Evolutionary conservation across 805 yeast species (phyloP).

Genomic region (Schwanniomyces occidentalis): DNA sequence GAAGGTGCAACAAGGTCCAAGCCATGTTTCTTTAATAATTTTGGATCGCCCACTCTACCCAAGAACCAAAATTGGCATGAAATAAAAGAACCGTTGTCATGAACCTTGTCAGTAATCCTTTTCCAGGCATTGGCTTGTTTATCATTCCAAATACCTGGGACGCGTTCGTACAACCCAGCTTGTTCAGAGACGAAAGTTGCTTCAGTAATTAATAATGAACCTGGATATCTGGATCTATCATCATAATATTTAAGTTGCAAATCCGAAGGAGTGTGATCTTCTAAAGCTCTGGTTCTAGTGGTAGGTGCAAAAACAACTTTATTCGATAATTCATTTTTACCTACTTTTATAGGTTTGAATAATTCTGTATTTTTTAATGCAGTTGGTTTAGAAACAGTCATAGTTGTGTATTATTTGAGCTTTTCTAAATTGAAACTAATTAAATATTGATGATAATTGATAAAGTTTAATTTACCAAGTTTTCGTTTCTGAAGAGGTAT

Average conservation of each 20-base stretch:
- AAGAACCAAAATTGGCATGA: constrained; percentile 55
- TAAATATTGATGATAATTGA: too few species aligned
- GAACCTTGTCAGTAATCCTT: constrained; percentile 46
- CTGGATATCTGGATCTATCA: constrained; percentile 31
- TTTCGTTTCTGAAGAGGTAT: too few species aligned
- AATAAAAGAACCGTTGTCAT: constrained; percentile 40
- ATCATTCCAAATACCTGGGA: constrained; percentile 52
- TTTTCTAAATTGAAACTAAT: too few species aligned
- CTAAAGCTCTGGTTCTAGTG: constrained; percentile 24
- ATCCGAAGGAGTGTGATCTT: constrained; percentile 28
- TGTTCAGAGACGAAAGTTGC: constrained; percentile 29
- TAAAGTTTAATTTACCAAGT: too few species aligned
- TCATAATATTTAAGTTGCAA: constrained; percentile 27
- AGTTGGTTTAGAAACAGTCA: neutral
- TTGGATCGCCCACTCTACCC: constrained; percentile 42
- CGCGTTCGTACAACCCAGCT: constrained; percentile 40
- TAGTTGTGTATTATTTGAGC: too few species aligned
- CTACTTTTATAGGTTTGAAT: constrained; percentile 37
- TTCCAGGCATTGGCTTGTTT: constrained; percentile 52
- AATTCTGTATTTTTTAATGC: constrained; percentile 12
- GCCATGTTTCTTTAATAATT: constrained; percentile 21
- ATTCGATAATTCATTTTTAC: constrained; percentile 21
- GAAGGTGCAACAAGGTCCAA: constrained; percentile 18
- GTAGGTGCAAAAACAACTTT: constrained; percentile 29
- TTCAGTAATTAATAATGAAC: constrained; percentile 31